Conservation (phyloP, 805 yeast species). For the Trichomonascus vanleenenianus region DNA sequence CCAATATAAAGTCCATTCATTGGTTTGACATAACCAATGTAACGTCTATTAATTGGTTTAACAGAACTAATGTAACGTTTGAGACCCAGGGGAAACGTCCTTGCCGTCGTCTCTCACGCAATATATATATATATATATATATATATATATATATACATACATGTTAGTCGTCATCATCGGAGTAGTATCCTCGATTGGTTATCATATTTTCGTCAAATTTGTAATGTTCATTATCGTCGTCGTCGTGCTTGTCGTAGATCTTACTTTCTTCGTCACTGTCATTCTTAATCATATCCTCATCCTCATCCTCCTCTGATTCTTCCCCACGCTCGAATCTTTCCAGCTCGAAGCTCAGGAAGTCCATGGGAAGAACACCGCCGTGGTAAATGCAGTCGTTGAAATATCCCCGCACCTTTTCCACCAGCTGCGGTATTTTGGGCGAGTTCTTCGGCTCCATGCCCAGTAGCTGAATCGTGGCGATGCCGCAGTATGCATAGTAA, state of each 20-base stretch:
- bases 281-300: not conserved
- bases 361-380: constrained; percentile 18
- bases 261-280: not conserved
- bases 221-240: not conserved
- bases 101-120: too few relatives aligned
- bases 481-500: constrained; percentile 13
- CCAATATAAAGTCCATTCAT: too few relatives aligned
- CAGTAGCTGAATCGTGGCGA: constrained; percentile 17
- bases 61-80: too few relatives aligned
- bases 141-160: too few relatives aligned
- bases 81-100: too few relatives aligned
- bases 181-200: too few relatives aligned
- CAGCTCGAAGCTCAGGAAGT: constrained; percentile 14
- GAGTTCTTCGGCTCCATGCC: constrained; percentile 3
- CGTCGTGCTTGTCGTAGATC: not conserved
- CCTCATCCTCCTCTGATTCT: not conserved
- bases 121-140: too few relatives aligned
- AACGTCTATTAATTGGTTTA: too few relatives aligned
- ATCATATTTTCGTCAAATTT: too few relatives aligned
- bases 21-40: too few relatives aligned
- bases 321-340: not conserved
- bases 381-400: constrained; percentile 12
- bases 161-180: too few relatives aligned
- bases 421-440: constrained; percentile 1
- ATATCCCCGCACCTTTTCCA: constrained; percentile 8